A percentile compares a stretch with the other conserved stretches of the same genome.
Evolutionary conservation across 2,329 filamentous ascomycete genomes (phyloP).

Genomic region (Sporothrix humicola): DNA sequence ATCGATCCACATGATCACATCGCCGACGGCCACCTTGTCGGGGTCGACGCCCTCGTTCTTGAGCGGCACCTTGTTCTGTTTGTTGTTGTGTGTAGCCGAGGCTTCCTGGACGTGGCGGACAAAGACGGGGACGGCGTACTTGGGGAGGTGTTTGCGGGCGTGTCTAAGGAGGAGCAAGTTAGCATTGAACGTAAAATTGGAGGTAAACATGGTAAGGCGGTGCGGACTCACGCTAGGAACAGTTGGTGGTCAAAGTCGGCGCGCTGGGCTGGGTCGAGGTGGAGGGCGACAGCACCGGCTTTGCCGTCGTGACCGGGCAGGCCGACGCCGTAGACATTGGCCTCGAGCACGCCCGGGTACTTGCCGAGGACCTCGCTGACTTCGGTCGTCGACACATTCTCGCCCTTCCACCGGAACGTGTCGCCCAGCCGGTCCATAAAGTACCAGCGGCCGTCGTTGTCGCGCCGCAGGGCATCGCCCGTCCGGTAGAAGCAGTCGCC

Average conservation of each 20-base stretch:
- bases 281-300: slow-evolving; percentile 68
- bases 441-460: slow-evolving; percentile 69
- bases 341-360: slow-evolving; percentile 72
- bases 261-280: slow-evolving; percentile 36
- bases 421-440: slow-evolving; percentile 73
- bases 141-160: slow-evolving; percentile 65
- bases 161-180: too few relatives aligned
- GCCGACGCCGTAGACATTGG: slow-evolving; percentile 84
- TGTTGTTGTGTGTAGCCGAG: slow-evolving; percentile 74
- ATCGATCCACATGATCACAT: slow-evolving; percentile 62
- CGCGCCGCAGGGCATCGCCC: slow-evolving; percentile 68
- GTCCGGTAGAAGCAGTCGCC: slow-evolving; percentile 73
- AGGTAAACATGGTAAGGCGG: too few relatives aligned
- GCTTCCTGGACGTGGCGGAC: slow-evolving; percentile 64
- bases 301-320: slow-evolving; percentile 82
- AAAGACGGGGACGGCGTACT: slow-evolving; percentile 78
- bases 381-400: slow-evolving; percentile 82
- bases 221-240: slow-evolving; percentile 56
- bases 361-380: slow-evolving; percentile 74
- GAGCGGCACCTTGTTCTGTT: slow-evolving; percentile 77
- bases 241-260: slow-evolving; percentile 62
- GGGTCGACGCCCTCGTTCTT: slow-evolving; percentile 70
- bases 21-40: slow-evolving; percentile 50
- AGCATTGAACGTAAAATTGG: too few relatives aligned
- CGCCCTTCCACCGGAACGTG: slow-evolving; percentile 80